Evolutionary conservation across 1,284 basidiomycete genomes (phyloP), one percentile per base, ranked within the genome.

Genomic region (Anthracocystis setariae): DNA sequence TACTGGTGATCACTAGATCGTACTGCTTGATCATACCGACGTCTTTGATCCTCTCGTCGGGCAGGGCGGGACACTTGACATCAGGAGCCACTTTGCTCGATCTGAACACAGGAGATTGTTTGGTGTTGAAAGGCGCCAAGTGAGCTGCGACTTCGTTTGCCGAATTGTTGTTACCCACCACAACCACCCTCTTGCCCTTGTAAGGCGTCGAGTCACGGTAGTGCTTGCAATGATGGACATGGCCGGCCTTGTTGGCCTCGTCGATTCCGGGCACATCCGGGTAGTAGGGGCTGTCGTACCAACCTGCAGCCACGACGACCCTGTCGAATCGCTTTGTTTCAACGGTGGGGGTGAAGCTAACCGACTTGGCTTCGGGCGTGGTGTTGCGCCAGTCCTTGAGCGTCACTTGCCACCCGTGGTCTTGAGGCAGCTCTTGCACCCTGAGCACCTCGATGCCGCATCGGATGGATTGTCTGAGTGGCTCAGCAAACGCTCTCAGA

Each of bases 141-240:
- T 80, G 78, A 2, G 77, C 68, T 2, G 71, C 72, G 15, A 73
- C 76, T 45, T 80, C 78, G 40, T 80, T 80, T 10, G 74, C 61
- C 29, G 53, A 60, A 33, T 79, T 77, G 32, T 77, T 77, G 53
- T 80, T 80, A 3, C 78, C 78, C 0, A 79, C 75, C 24, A 80
- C 72, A 1, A 80, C 66, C 21, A 80, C 66, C 12, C 46, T 52
- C 27, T 69, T 69, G 29, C 57, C 48, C 3, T 25, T 33, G 51
- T 74, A 77, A 5, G 62, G 27, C 8, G 32, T 46, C n/a, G 66
- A 65, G 17, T 69, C 68, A 33, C 78, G 66, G 44, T 80, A 80
- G 58, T 78, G 77, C 40, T 80, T 80, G 45, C 75, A 76, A 55
- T 79, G 77, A 32, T 79, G 75, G 15, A 80, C 42, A 32, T 66